These are phyloP conservation scores for Nicotiana tabacum DNA, from an alignment of 257 asterid species.

Conservation along the genomic window DNA sequence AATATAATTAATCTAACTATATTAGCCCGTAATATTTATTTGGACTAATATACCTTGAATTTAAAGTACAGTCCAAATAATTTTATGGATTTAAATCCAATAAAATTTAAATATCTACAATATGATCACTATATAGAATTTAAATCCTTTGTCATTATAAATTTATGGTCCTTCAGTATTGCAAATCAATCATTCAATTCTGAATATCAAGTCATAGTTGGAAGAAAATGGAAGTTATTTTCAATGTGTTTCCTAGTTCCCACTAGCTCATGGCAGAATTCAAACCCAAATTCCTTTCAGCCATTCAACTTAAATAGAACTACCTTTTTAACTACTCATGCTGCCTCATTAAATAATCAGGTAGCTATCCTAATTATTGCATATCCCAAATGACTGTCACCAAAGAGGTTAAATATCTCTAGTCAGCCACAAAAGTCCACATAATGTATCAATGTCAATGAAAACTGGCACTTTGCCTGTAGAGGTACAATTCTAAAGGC, in stretches of 20 bases:
- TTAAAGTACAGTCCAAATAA: too few relatives aligned
- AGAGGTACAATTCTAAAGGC: neutral
- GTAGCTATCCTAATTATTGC: neutral
- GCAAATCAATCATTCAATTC: neutral
- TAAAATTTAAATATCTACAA: too few relatives aligned
- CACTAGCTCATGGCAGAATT: slow-evolving; percentile 5
- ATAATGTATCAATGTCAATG: neutral
- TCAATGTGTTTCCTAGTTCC: neutral
- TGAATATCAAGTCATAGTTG: neutral
- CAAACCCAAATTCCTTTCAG: slow-evolving; percentile 1
- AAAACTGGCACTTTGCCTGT: neutral
- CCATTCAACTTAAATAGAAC: neutral
- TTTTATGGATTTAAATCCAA: too few relatives aligned
- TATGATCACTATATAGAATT: neutral
- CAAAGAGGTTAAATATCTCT: neutral
- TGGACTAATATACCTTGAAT: too few relatives aligned
- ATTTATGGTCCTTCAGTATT: neutral
- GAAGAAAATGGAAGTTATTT: slow-evolving; percentile 1
- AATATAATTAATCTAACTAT: too few relatives aligned
- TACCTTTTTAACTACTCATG: neutral
- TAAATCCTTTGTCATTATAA: neutral
- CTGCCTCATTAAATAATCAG: neutral
- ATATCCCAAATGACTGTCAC: neutral
- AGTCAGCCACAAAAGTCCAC: neutral
- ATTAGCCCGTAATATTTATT: too few relatives aligned